Percentiles rank a stretch among this genome's conserved stretches.
Conservation (phyloP, 768 basidiomycete genomes). For the Gymnopilus dilepis region DNA sequence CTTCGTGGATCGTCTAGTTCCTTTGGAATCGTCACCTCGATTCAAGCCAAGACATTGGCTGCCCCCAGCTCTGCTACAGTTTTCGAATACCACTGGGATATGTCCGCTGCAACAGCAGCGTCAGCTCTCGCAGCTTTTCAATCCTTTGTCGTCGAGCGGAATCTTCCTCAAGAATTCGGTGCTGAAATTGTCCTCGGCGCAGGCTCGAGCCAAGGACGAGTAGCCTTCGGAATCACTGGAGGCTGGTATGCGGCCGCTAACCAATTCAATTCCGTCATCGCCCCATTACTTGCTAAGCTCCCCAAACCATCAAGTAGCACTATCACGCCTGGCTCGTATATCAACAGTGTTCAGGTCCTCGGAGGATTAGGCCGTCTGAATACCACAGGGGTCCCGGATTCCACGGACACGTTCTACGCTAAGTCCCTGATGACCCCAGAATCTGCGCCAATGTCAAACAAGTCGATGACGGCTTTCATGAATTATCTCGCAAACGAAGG, state of each 20-base stretch:
- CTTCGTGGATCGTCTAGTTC: slow-evolving; percentile 45
- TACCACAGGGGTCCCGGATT: slow-evolving; percentile 29
- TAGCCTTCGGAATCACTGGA: slow-evolving; percentile 38
- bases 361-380: slow-evolving; percentile 31
- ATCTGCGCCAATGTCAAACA: slow-evolving; percentile 36
- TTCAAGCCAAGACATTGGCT: slow-evolving; percentile 39
- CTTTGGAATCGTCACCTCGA: slow-evolving; percentile 45
- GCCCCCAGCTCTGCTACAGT: slow-evolving; percentile 40
- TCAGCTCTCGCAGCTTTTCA: slow-evolving; percentile 41
- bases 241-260: slow-evolving; percentile 36
- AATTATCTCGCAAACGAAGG: slow-evolving; percentile 45
- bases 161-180: slow-evolving; percentile 41
- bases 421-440: slow-evolving; percentile 49
- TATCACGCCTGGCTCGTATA: slow-evolving; percentile 34
- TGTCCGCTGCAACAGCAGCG: slow-evolving; percentile 36
- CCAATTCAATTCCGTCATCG: slow-evolving; percentile 31
- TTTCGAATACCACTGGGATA: slow-evolving; percentile 44
- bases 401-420: slow-evolving; percentile 49
- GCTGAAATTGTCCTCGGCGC: slow-evolving; percentile 36
- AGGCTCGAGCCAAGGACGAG: slow-evolving; percentile 34
- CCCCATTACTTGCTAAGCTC: slow-evolving; percentile 36
- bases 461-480: slow-evolving; percentile 41
- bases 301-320: slow-evolving; percentile 27
- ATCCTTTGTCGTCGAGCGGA: slow-evolving; percentile 33
- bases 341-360: slow-evolving; percentile 36